Percentiles rank a stretch among this genome's conserved stretches.
phyloP scores from a whole-genome alignment of 441 rosid genomes.

The Gossypium schwendimanii region DNA sequence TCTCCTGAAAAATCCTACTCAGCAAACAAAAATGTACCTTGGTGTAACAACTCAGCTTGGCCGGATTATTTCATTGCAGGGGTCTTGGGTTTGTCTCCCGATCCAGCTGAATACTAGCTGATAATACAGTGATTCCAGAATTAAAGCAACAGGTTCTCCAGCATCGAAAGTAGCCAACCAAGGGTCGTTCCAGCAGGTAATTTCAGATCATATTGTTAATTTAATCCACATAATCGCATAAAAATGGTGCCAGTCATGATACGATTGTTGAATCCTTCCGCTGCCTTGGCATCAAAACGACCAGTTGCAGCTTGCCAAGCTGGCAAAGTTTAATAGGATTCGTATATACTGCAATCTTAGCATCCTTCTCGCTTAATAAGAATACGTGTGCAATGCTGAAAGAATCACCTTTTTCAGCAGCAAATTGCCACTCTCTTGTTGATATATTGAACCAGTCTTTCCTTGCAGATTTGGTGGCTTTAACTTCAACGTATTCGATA shows the following conservation, averaged over 20 bases:
- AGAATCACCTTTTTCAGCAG: constrained; percentile 54
- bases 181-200: background rate
- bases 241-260: background rate
- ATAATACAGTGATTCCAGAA: background rate
- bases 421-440: constrained; percentile 81
- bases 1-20: background rate
- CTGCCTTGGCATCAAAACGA: constrained; percentile 63
- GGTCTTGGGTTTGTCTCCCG: background rate
- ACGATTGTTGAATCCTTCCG: constrained; percentile 18
- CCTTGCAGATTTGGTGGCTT: constrained; percentile 59
- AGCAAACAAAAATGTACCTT: background rate
- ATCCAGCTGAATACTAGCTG: background rate
- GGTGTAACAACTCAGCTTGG: background rate
- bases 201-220: background rate
- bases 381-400: constrained; percentile 64
- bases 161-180: background rate
- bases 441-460: constrained; percentile 82
- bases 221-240: background rate
- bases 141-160: background rate
- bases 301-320: constrained; percentile 60
- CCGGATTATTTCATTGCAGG: background rate
- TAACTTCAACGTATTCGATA: constrained; percentile 71
- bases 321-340: constrained; percentile 67
- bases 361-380: constrained; percentile 42
- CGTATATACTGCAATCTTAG: constrained; percentile 46